Evolutionary conservation across 768 basidiomycete genomes (phyloP).

Genomic region (Calocybe gangraenosa): DNA sequence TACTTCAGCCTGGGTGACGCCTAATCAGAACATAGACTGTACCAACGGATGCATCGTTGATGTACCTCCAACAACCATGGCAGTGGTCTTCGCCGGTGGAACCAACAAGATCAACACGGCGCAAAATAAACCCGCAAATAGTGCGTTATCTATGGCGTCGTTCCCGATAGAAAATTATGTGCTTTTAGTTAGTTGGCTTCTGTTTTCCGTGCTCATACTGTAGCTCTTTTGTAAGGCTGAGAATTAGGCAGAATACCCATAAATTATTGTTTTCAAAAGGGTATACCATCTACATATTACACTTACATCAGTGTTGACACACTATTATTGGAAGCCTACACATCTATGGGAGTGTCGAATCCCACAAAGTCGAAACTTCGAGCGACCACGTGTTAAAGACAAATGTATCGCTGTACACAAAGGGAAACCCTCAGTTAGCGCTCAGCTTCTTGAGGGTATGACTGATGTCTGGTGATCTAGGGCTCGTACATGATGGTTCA

Average conservation of each 20-base stretch:
- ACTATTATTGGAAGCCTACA: too few relatives aligned
- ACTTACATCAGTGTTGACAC: background rate
- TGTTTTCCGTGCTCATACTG: slow-evolving; percentile 1
- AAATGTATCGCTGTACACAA: too few relatives aligned
- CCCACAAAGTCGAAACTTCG: too few relatives aligned
- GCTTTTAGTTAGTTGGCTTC: background rate
- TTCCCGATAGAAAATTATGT: background rate
- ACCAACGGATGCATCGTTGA: slow-evolving; percentile 39
- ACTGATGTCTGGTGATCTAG: slow-evolving; percentile 4
- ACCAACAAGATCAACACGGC: slow-evolving; percentile 1
- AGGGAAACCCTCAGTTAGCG: slow-evolving; percentile 1
- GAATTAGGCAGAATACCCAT: background rate
- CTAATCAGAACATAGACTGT: slow-evolving; percentile 36
- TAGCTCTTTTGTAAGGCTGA: too few relatives aligned
- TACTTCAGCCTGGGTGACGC: slow-evolving; percentile 29
- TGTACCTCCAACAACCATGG: slow-evolving; percentile 46
- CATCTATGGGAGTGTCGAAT: too few relatives aligned
- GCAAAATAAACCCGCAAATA: background rate
- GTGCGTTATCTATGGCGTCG: background rate
- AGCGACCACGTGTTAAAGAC: too few relatives aligned
- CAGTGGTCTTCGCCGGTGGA: slow-evolving; percentile 36
- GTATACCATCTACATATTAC: slow-evolving; percentile 1
- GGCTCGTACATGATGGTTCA: background rate
- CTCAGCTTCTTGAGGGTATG: background rate
- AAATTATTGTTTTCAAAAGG: background rate